phyloP scores from a whole-genome alignment of 352 stramenopile species.

The Paralagenidium karlingii region DNA sequence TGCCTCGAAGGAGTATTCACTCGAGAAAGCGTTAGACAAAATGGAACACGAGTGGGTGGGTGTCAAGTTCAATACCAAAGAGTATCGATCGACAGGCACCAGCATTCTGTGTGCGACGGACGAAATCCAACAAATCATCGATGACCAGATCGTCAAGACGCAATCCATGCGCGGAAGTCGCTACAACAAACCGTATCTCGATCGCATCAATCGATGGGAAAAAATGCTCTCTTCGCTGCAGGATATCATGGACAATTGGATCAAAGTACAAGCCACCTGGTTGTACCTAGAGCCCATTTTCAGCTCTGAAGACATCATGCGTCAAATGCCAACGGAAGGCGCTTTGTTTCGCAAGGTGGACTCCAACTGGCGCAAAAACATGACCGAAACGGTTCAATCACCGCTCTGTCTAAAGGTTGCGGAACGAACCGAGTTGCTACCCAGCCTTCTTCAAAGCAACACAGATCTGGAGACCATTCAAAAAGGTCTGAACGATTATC shows the following conservation, averaged over 20 bases:
- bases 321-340: constrained; percentile 85
- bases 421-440: constrained; percentile 61
- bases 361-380: constrained; percentile 76
- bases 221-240: constrained; percentile 84
- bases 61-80: constrained; percentile 88
- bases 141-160: constrained; percentile 93
- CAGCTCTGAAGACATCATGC: constrained; percentile 88
- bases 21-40: constrained; percentile 87
- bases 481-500: constrained; percentile 88
- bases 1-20: constrained; percentile 89
- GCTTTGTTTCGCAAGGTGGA: constrained; percentile 82
- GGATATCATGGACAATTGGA: constrained; percentile 91
- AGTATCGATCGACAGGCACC: constrained; percentile 89
- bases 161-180: constrained; percentile 90
- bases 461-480: constrained; percentile 89
- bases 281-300: constrained; percentile 92
- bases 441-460: constrained; percentile 83
- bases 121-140: constrained; percentile 89
- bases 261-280: constrained; percentile 90
- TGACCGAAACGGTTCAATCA: constrained; percentile 72
- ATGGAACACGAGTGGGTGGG: constrained; percentile 90
- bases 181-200: constrained; percentile 90
- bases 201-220: constrained; percentile 82
- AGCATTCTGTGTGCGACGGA: constrained; percentile 81
- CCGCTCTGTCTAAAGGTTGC: constrained; percentile 69